Base-by-base conservation (phyloP, 1,139 yeast species). In the Yamadazyma dushanensis region DNA sequence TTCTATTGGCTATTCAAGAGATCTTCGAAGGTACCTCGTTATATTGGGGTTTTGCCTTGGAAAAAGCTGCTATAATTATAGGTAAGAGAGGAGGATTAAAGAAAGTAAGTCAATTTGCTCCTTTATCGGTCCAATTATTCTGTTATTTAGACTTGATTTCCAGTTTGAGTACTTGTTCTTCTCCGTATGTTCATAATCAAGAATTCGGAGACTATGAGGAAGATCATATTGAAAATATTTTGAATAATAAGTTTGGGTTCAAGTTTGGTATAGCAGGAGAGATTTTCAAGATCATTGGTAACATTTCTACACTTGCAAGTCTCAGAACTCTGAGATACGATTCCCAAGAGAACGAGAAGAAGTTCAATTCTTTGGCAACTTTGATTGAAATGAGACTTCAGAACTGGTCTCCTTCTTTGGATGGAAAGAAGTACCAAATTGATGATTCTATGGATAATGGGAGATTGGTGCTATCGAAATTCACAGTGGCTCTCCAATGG, bases 251-350 rank as follows among this genome's bases (percentile, higher is more conserved):
- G 32, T 52, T 52, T 39, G 56, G 56, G 11, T 52, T 52, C 35
- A 50, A 46, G 26, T 50, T 46, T 34, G 56, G 56, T 5, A 48
- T 51, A 10, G 55, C 50, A 14, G 56, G 56, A 8, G 56, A 52
- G 29, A 39, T 52, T 2, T 51, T 49, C 42, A 49, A 51, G 26
- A 46, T 52, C 10, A 41, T 52, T n/a, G 56, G 56, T 3, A 51
- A 50, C 35, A 50, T 52, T n/a, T 48, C 54, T 3, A 52, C 56
- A 3, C 34, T 52, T 13, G 50, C 56, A 2, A 43, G 53, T 31
- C 31, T 51, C 7, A 39, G 55, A 32, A 18, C 32, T 5, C 38
- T 34, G 15, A 30, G 56, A 21, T 44, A 42, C 35, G 32, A 39
- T 2, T 27, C 41, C n/a, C 34, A 33, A 16, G 46, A 38, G n/a